Base-by-base conservation (phyloP, 768 basidiomycete species). In the Boletellus emodensis region DNA sequence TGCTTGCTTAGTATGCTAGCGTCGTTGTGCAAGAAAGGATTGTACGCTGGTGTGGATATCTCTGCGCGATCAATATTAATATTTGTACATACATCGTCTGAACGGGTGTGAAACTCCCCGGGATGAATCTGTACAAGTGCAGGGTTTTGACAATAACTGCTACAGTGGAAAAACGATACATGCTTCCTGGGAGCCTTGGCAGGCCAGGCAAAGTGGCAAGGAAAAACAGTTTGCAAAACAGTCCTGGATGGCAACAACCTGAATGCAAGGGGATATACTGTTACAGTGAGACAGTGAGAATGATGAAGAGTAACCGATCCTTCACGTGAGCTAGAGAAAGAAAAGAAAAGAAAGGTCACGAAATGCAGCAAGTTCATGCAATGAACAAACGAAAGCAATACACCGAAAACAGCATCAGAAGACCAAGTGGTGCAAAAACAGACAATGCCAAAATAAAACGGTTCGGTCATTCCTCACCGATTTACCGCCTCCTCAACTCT, bases 401-500 rank as follows among this genome's bases (percentile, higher is more conserved):
- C 56, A 43, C 45, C 36, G 8, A 50, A 48, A 48, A 20, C 36
- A 51, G 6, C 18, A 26, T 18, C 1, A 3, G 11, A 30, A 8
- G 15, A 4, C 24, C 24, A 26, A n/a, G 18, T 40, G 44, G 14
- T 28, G 37, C 48, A 44, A 22, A 50, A 20, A 22, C 37, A 30
- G 24, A 17, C 14, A 7, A 28, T 17, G n/a, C 17, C 34, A 30
- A 40, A 17, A 17, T 17, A 18, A 6, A 5, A 40, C 12, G 24
- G 6, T 0, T 14, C 39, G 4, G 17, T 17, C 26, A 24, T 13
- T 37, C 43, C 33, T 46, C 20, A 35, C 34, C 28, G 17, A 32
- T 20, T 55, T 20, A 61, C 24, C 54, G 52, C 36, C 46, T 45
- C 34, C 55, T 48, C 44, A 47, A 32, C 12, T 56, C 54, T 13